Evolutionary conservation across 306 rosid genomes (phyloP), one percentile per base, ranked within the genome.

Genomic region (Lagenaria siceraria): DNA sequence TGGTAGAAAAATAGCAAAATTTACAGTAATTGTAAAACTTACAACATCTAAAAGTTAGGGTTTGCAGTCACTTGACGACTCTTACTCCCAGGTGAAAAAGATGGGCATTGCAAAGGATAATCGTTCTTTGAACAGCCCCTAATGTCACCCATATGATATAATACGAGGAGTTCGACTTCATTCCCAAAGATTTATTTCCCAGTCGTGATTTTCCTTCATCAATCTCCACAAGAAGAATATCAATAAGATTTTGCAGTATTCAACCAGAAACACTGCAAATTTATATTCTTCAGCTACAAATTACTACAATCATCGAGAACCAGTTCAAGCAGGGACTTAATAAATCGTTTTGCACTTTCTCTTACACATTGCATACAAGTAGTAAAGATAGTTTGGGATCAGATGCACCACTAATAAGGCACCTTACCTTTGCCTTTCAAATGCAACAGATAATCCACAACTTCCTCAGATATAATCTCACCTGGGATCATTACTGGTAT

Each of bases 401-500:
- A 35, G 96, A 88, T 69, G 96, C 92, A 80, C 98, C 96, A 53
- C 76, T 87, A 53, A 90, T 85, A 13, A 75, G 76, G 87, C 97
- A n/a, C n/a, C n/a, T n/a, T n/a, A 62, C 91, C 97, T 61, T 83
- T 77, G 74, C 86, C 78, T 78, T 74, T 91, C 65, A 81, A 85
- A 83, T 84, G 80, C 75, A 91, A 60, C 18, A 93, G 86, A 88
- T 93, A 89, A 61, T 84, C 83, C 80, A 88, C 49, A 63, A 92
- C 90, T 75, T 70, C 87, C 80, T 86, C 42, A 0, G 96, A 85
- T 60, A 91, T 84, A 79, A 83, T 78, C 83, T 93, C 96, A 15
- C 98, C 98, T 0, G 98, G 94, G 56, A 87, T 86, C 83, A 90
- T 42, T 46, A 87, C 92, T 0, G 98, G 96, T 79, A 93, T 86